A percentile compares a stretch with the other conserved stretches of the same genome.
Evolutionary conservation across 179 eudicot genomes (phyloP).

Genomic region (Spinacia oleracea): DNA sequence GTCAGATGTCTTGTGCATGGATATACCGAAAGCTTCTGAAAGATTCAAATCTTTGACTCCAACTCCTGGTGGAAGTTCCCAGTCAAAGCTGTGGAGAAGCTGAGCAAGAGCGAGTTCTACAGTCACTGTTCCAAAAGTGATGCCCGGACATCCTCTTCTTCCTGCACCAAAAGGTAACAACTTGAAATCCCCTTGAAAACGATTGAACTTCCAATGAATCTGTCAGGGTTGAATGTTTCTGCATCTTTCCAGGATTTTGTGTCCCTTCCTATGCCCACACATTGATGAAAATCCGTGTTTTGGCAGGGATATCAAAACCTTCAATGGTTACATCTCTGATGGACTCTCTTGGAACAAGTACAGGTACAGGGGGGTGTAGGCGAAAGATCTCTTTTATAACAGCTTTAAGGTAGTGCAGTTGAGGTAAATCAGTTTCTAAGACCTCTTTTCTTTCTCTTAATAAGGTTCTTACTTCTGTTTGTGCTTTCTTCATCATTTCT

Average conservation of each 20-base stretch:
- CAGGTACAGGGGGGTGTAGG: conserved; percentile 57
- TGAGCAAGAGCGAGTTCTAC: conserved; percentile 57
- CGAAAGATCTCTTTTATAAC: conserved; percentile 52
- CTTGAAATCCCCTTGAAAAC: conserved; percentile 65
- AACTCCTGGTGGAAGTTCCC: conserved; percentile 52
- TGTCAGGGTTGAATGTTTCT: conserved; percentile 15
- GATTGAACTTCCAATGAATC: conserved; percentile 43
- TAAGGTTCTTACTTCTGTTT: conserved; percentile 37
- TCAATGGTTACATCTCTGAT: conserved; percentile 39
- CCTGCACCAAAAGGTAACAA: conserved; percentile 60
- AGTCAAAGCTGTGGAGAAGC: conserved; percentile 55
- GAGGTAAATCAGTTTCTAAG: conserved; percentile 45
- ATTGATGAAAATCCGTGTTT: conserved; percentile 47
- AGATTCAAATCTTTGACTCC: conserved; percentile 43
- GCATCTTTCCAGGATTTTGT: conserved; percentile 20
- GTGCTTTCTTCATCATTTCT: conserved; percentile 36
- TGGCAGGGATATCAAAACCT: conserved; percentile 49
- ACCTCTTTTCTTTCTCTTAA: conserved; percentile 35
- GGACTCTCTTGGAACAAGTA: conserved; percentile 59
- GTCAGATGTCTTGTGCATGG: conserved; percentile 46
- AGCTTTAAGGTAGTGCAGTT: conserved; percentile 45
- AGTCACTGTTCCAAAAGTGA: conserved; percentile 36
- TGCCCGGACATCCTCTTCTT: conserved; percentile 60
- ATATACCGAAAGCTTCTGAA: conserved; percentile 46
- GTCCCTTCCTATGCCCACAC: conserved; percentile 72